Percentiles rank a stretch among this genome's conserved stretches.
These are phyloP conservation scores for Miscanthus lutarioriparius DNA, from an alignment of 176 grass and related monocot species.

Conservation along the genomic window DNA sequence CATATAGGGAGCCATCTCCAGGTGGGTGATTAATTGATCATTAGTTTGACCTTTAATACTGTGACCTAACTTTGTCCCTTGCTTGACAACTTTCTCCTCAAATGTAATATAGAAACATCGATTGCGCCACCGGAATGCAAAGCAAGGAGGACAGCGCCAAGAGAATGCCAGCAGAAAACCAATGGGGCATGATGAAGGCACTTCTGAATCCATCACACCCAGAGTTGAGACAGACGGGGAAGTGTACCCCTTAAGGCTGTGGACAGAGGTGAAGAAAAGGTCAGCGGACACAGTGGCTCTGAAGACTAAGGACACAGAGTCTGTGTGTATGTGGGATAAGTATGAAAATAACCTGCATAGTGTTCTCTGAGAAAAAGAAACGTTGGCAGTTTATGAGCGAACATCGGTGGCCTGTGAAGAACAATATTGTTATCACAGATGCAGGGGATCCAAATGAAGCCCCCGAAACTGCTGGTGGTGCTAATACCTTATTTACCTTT, in stretches of 20 bases:
- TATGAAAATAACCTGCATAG: background rate
- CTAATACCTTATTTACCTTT: background rate
- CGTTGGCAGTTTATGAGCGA: background rate
- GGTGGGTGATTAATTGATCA: conserved; percentile 22
- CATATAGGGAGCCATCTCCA: conserved; percentile 40
- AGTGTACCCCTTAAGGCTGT: background rate
- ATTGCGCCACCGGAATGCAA: background rate
- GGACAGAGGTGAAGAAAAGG: background rate
- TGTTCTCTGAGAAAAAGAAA: background rate
- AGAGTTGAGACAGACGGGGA: background rate
- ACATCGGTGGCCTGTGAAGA: background rate
- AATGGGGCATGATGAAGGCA: background rate
- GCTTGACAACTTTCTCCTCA: conserved; percentile 17
- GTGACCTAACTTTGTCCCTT: background rate
- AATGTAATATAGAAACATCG: conserved; percentile 40
- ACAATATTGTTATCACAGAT: background rate
- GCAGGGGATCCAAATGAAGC: background rate
- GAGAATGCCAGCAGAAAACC: background rate
- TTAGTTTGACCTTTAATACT: conserved; percentile 24
- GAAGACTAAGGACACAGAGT: background rate
- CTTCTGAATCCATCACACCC: conserved; percentile 11
- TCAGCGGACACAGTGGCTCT: background rate
- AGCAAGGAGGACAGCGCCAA: background rate
- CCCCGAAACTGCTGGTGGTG: background rate
- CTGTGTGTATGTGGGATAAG: conserved; percentile 9